These are phyloP conservation scores for Pseudevernia furfuracea DNA, from an alignment of 495 filamentous ascomycete genomes.

Conservation along the genomic window DNA sequence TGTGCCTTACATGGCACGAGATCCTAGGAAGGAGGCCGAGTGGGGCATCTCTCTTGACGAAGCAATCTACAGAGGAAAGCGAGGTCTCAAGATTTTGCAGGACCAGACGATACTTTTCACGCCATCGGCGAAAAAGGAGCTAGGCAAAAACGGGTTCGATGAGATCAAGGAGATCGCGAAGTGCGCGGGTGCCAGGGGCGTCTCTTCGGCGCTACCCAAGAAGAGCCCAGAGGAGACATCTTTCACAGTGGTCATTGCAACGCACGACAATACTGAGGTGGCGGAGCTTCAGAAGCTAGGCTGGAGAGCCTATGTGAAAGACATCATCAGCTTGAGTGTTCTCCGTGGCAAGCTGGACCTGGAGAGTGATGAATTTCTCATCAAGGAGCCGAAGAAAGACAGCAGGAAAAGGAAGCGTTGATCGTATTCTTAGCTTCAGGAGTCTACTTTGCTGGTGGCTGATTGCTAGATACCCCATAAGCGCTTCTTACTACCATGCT, in stretches of 20 bases:
- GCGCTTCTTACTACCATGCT: neutral
- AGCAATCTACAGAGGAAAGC: constrained; percentile 24
- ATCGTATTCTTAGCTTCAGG: neutral
- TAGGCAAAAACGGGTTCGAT: constrained; percentile 25
- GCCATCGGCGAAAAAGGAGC: constrained; percentile 28
- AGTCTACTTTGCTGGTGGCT: neutral
- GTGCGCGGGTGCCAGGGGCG: constrained; percentile 25
- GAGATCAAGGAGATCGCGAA: constrained; percentile 33
- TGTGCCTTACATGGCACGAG: constrained; percentile 26
- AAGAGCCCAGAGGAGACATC: constrained; percentile 9
- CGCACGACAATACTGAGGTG: constrained; percentile 5
- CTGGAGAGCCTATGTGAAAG: constrained; percentile 18
- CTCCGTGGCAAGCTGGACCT: constrained; percentile 23
- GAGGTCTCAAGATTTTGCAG: constrained; percentile 25
- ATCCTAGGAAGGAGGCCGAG: constrained; percentile 28
- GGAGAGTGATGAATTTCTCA: constrained; percentile 21
- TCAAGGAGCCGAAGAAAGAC: constrained; percentile 1
- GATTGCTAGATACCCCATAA: constrained; percentile 8
- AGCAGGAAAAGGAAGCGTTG: constrained; percentile 16
- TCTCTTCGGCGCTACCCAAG: constrained; percentile 15
- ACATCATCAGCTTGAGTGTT: constrained; percentile 24
- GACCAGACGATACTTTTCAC: constrained; percentile 33
- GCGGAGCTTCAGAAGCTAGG: neutral
- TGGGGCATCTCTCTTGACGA: constrained; percentile 31
- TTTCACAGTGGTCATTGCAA: constrained; percentile 18